Conservation (phyloP, 306 rosid genomes). For the Fagus sylvatica region DNA sequence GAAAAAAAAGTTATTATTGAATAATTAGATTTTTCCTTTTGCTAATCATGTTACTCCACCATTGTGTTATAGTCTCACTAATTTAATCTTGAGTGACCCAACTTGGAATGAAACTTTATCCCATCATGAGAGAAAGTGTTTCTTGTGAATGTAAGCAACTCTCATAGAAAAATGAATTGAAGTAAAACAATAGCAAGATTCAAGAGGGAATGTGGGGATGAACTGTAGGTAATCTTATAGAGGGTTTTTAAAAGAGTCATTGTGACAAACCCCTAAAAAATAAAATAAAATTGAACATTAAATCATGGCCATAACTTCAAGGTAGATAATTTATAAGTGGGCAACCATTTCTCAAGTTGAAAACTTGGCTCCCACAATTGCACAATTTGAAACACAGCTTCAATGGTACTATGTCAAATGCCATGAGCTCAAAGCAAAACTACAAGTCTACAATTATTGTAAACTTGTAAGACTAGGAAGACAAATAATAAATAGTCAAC, state of each 20-base stretch:
- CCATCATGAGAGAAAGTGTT: too few species aligned
- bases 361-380: not conserved
- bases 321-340: not conserved
- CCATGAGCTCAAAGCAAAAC: not conserved
- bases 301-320: too few species aligned
- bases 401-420: not conserved
- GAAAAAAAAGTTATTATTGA: not conserved
- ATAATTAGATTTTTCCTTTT: not conserved
- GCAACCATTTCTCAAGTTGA: not conserved
- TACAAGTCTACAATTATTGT: not conserved
- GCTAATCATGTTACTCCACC: too few species aligned
- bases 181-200: not conserved
- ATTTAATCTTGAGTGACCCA: too few species aligned
- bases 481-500: not conserved
- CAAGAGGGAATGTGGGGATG: not conserved
- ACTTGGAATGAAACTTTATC: too few species aligned
- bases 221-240: not conserved
- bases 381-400: not conserved
- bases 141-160: too few species aligned
- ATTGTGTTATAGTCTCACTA: too few species aligned
- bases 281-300: too few species aligned
- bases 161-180: too few species aligned
- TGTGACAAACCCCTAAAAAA: too few species aligned
- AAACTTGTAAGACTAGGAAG: not conserved
- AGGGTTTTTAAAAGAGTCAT: not conserved